A percentile compares a stretch with the other conserved stretches of the same genome.
These are phyloP conservation scores for Vigna trinervia DNA, from an alignment of 306 rosid species.

Conservation along the genomic window DNA sequence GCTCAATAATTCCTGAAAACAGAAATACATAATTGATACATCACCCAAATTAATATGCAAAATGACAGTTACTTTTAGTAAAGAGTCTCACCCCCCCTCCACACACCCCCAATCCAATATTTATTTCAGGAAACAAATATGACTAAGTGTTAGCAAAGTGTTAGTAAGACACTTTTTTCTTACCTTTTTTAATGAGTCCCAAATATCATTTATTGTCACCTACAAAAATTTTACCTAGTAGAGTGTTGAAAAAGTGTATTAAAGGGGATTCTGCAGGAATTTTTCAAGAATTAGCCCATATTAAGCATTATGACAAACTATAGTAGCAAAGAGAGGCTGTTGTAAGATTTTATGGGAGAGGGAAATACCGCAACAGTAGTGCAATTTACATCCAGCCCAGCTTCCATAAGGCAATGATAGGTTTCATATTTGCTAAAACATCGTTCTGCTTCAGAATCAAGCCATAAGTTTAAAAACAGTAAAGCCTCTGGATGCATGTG, in stretches of 20 bases:
- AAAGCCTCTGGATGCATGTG: conserved; percentile 57
- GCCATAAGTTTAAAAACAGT: conserved; percentile 64
- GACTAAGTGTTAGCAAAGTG: not conserved
- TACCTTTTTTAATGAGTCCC: not conserved
- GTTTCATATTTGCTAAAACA: conserved; percentile 58
- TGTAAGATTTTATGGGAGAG: conserved; percentile 15
- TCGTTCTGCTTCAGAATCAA: conserved; percentile 67
- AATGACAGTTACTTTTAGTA: not conserved
- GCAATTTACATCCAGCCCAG: conserved; percentile 52
- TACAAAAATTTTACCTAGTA: not conserved
- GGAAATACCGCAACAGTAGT: conserved; percentile 49
- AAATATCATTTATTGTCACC: not conserved
- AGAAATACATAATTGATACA: conserved; percentile 34
- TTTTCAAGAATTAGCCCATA: not conserved
- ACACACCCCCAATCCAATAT: not conserved
- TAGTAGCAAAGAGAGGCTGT: not conserved
- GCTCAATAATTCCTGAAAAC: conserved; percentile 57
- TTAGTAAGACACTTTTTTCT: not conserved
- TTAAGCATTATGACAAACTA: conserved; percentile 14
- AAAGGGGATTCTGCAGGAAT: not conserved
- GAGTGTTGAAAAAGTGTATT: not conserved
- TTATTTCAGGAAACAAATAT: conserved; percentile 5
- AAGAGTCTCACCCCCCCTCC: not conserved
- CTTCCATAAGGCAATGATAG: conserved; percentile 52
- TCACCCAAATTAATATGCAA: conserved; percentile 9